phyloP scores from a whole-genome alignment of 305 asterid species.

The Solanum hybrid region DNA sequence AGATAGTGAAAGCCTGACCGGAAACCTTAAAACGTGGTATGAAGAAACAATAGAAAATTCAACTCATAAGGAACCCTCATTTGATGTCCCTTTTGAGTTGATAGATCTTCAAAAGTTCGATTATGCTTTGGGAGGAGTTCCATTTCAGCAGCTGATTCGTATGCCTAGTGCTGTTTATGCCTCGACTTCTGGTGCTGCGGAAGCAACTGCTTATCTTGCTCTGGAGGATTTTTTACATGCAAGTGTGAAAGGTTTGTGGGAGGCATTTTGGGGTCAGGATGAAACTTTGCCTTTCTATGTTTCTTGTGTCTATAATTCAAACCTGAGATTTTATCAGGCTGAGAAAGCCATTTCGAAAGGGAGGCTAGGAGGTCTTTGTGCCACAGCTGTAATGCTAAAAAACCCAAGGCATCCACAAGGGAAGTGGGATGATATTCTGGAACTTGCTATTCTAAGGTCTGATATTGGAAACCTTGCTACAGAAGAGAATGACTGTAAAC shows the following conservation, averaged over 20 bases:
- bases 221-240: constrained; percentile 89
- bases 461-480: constrained; percentile 45
- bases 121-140: constrained; percentile 84
- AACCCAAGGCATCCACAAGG: constrained; percentile 94
- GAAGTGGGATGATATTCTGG: constrained; percentile 91
- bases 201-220: constrained; percentile 78
- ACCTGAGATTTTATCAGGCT: constrained; percentile 69
- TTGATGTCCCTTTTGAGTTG: too few relatives aligned
- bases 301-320: constrained; percentile 55
- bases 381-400: constrained; percentile 79
- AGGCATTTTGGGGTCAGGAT: constrained; percentile 80
- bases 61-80: too few relatives aligned
- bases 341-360: constrained; percentile 85
- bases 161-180: constrained; percentile 90
- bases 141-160: constrained; percentile 79
- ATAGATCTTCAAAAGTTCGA: constrained; percentile 14
- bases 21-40: too few relatives aligned
- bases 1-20: too few relatives aligned
- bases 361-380: constrained; percentile 73
- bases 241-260: constrained; percentile 69
- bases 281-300: constrained; percentile 69
- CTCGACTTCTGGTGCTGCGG: constrained; percentile 56
- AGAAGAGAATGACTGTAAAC: constrained; percentile 28
- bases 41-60: too few relatives aligned
- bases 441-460: constrained; percentile 72